Evolutionary conservation across 2,329 filamentous ascomycete genomes (phyloP).

Genomic region (Sclerotinia borealis): DNA sequence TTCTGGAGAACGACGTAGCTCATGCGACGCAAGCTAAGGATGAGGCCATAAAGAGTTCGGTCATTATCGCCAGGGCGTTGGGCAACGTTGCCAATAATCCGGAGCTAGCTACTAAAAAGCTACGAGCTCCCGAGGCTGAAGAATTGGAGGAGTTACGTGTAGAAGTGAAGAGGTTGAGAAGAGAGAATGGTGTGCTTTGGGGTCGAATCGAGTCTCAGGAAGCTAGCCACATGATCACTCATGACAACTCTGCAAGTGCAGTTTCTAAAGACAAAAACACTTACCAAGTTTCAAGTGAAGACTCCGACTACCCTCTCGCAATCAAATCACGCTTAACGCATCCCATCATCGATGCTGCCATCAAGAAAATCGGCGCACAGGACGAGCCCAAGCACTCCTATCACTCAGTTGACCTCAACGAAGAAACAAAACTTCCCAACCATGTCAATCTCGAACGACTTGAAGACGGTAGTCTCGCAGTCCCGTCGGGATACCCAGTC

Average conservation of each 20-base stretch:
- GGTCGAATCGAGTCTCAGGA: constrained; percentile 3
- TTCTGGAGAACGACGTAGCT: constrained; percentile 24
- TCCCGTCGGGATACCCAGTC: neutral
- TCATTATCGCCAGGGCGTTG: constrained; percentile 15
- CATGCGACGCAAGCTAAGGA: constrained; percentile 20
- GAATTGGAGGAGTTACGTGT: constrained; percentile 15
- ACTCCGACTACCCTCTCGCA: too few relatives aligned
- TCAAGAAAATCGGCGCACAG: neutral
- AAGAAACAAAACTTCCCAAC: neutral
- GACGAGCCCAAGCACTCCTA: neutral
- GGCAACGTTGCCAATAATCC: neutral
- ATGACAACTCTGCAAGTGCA: neutral
- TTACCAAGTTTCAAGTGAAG: neutral
- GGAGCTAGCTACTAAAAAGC: neutral
- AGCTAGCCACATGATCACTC: neutral
- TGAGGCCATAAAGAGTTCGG: constrained; percentile 12
- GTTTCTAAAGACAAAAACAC: neutral
- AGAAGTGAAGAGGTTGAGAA: constrained; percentile 20
- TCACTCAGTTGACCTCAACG: neutral
- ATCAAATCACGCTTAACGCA: neutral
- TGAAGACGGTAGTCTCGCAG: neutral
- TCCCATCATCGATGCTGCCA: neutral
- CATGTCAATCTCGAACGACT: neutral
- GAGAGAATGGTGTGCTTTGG: constrained; percentile 17
- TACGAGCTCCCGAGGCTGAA: neutral